Percentiles rank a stretch among this genome's conserved stretches.
These are phyloP conservation scores for Capsicum chinense DNA, from an alignment of 257 asterid species.

Conservation along the genomic window DNA sequence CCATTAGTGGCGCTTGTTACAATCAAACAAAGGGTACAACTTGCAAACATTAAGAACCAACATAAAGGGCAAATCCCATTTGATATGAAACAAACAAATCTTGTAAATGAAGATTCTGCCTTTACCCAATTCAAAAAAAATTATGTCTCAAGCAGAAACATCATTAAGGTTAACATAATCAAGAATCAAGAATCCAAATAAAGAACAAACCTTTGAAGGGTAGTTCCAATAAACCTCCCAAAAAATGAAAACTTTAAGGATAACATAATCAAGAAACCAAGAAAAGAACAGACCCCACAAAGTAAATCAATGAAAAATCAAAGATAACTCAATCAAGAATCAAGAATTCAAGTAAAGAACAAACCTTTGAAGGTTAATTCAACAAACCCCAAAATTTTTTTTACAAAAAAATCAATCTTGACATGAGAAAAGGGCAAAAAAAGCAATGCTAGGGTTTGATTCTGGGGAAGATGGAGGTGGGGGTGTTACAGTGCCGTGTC, in stretches of 20 bases:
- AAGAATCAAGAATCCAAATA: too few relatives aligned
- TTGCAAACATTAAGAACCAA: neutral
- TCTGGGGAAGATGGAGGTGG: neutral
- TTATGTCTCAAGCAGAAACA: neutral
- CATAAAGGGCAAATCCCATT: neutral
- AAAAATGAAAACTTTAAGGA: too few relatives aligned
- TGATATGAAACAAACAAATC: neutral
- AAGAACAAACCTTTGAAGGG: too few relatives aligned
- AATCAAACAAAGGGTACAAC: neutral
- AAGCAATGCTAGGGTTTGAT: slow-evolving; percentile 14
- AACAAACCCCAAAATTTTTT: neutral
- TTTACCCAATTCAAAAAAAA: neutral
- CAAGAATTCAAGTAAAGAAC: slow-evolving; percentile 6
- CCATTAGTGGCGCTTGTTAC: neutral
- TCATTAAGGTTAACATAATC: too few relatives aligned
- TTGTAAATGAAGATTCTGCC: neutral
- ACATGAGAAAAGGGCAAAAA: neutral
- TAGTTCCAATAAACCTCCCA: too few relatives aligned
- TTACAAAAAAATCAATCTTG: neutral
- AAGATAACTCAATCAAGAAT: neutral
- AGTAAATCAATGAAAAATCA: neutral
- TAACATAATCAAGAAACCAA: neutral
- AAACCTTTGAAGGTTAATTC: neutral
- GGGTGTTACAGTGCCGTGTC: slow-evolving; percentile 7
- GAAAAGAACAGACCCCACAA: neutral